Conservation (phyloP, 2,329 filamentous ascomycete genomes). For the Apiospora koreana region DNA sequence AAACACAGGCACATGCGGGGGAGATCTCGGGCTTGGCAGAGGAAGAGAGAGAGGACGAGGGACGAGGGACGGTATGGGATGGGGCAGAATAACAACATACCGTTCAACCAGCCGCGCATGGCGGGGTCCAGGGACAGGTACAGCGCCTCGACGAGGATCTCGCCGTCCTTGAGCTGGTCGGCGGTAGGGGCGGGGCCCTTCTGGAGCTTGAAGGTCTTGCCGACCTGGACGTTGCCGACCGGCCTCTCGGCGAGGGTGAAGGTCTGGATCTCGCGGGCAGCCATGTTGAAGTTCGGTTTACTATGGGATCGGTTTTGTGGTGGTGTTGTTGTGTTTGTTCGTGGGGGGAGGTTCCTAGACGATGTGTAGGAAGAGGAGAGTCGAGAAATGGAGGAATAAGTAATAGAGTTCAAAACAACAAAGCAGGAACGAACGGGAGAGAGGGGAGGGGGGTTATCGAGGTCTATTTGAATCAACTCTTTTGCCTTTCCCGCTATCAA, state of each 20-base stretch:
- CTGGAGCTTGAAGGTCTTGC: conserved; percentile 62
- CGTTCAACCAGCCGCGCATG: conserved; percentile 74
- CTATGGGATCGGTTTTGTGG: background rate
- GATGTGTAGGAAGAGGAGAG: background rate
- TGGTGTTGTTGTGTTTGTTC: background rate
- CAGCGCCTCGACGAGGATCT: conserved; percentile 61
- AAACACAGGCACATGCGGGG: background rate
- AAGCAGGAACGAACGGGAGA: background rate
- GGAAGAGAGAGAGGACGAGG: background rate
- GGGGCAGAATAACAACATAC: conserved; percentile 35
- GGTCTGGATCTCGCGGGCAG: conserved; percentile 44
- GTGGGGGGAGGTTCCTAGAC: background rate
- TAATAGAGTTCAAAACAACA: background rate
- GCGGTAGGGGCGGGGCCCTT: conserved; percentile 51
- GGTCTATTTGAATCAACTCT: background rate
- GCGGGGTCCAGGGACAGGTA: conserved; percentile 74
- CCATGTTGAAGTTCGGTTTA: conserved; percentile 35
- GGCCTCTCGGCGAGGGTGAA: conserved; percentile 67
- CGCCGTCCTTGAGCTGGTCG: conserved; percentile 59
- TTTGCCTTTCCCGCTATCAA: background rate
- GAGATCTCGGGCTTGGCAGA: background rate
- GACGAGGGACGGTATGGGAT: background rate
- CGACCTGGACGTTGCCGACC: conserved; percentile 59
- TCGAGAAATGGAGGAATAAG: background rate
- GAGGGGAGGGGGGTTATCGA: background rate